Base-by-base conservation (phyloP, 805 yeast species). In the Nakazawaea molendinolei region DNA sequence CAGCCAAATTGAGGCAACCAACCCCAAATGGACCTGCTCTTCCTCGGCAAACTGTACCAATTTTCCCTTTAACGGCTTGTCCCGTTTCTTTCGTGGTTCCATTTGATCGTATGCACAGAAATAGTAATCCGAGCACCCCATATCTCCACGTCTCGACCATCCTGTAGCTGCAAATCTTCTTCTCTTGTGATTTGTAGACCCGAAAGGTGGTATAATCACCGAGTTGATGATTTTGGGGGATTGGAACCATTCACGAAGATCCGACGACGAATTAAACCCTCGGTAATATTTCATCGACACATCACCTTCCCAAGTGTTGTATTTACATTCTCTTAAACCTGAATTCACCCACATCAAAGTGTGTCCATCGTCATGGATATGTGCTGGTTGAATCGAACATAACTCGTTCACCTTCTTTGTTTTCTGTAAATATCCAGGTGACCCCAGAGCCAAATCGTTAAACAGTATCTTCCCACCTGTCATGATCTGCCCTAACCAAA, bases 341-440 rank as follows among this genome's bases (percentile, higher is more conserved):
- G 86, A 80, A 47, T 81, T 80, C 31, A 79, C 64, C 86, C 87
- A 81, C 4, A 78, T 48, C 31, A 76, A 51, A 0, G 73, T 63
- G 28, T 58, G 64, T 32, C 63, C 56, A 34, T 65, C 57, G 38
- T 73, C 79, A 21, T 63, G 55, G 6, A 76, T 53, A 53, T 76
- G 84, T 2, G 75, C 78, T 1, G 83, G 83, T 49, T 76, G 82
- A 21, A 77, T 75, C 7, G 34, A 19, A 25, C 37, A 38, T 12
- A 38, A 10, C 16, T 24, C 8, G 15, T 29, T 33, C 12, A 16
- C 18, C 8, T 9, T 12, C 23, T 29, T 19, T 5, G 8, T 8
- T 32, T 30, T 28, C 12, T 31, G 31, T 9, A 58, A 33, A 34
- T 49, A 55, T 8, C 84, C 86, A 3, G 69, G 66, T 14, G 78